Evolutionary conservation across 2,329 filamentous ascomycete species (phyloP).

Genomic region (Alternaria dauci): DNA sequence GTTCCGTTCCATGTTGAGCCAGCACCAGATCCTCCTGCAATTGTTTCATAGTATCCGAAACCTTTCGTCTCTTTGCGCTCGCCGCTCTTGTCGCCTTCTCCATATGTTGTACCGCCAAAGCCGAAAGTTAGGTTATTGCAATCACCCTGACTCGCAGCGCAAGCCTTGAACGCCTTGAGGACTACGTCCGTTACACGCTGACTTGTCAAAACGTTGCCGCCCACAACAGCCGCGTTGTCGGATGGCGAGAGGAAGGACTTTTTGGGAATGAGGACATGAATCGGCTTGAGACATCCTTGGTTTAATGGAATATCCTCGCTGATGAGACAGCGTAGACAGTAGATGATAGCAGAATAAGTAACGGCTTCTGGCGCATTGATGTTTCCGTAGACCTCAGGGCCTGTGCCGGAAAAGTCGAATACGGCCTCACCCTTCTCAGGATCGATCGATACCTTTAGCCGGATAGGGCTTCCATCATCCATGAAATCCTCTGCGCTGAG

Average conservation of each 20-base stretch:
- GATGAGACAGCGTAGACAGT: slow-evolving; percentile 82
- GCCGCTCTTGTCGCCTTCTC: slow-evolving; percentile 15
- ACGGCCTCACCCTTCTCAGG: slow-evolving; percentile 75
- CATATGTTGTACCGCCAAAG: slow-evolving; percentile 66
- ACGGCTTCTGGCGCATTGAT: slow-evolving; percentile 84
- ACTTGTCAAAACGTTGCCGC: slow-evolving; percentile 79
- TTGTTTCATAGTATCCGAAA: slow-evolving; percentile 89
- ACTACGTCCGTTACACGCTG: slow-evolving; percentile 87
- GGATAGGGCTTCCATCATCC: slow-evolving; percentile 84
- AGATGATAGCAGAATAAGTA: slow-evolving; percentile 85
- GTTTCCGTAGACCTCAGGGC: slow-evolving; percentile 80
- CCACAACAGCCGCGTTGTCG: slow-evolving; percentile 80
- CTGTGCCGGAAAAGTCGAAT: slow-evolving; percentile 82
- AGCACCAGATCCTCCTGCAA: slow-evolving; percentile 78
- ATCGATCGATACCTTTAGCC: slow-evolving; percentile 78
- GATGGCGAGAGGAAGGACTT: slow-evolving; percentile 78
- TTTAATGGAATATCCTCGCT: slow-evolving; percentile 84
- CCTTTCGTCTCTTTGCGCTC: slow-evolving; percentile 67
- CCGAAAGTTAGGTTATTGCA: slow-evolving; percentile 88
- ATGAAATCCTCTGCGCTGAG: slow-evolving; percentile 81
- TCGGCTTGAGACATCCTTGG: slow-evolving; percentile 82
- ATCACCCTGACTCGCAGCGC: slow-evolving; percentile 80
- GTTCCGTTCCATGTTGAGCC: slow-evolving; percentile 77
- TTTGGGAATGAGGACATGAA: slow-evolving; percentile 76
- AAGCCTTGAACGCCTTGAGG: slow-evolving; percentile 79